Base-by-base conservation (phyloP, 192 early-diverging fungal genomes). In the Piromyces finnis region DNA sequence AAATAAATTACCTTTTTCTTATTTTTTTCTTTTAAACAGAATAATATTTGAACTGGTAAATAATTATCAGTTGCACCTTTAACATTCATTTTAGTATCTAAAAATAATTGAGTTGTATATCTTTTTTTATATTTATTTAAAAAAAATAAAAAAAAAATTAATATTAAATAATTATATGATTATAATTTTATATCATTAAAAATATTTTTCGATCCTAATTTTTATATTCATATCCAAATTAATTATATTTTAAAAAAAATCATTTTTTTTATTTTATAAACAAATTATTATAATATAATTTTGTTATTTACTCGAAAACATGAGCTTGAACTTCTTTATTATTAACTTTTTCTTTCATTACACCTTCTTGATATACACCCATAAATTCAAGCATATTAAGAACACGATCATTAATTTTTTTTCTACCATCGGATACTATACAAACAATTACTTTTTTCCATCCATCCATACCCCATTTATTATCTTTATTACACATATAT, bases 371-470 rank as follows among this genome's bases (percentile, higher is more conserved):
- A 36, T 59, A 27, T 5, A 29, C 29, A 27, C 79, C 79, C 79
- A 80, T 80, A 77, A 80, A 77, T 22, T 29, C 79, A 80, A 80
- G 79, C 39, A 41, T 68, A 30, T 92, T 91, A 80, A 95, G 88
- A 14, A 92, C 91, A 78, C 93, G 92, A 59, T 90, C 89, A 82
- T 95, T 87, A 83, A 95, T 90, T 84, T 95, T 95, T 79, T 85
- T 88, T 78, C 95, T 92, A 68, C 95, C 95, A 81, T 97, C 96
- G 13, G 95, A 92, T 12, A 97, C 95, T 78, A 97, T 93, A 86
- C 93, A 95, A 41, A 97, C 93, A n/a, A 95, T 92, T 5, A 94
- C 92, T 86, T 96, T 96, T 83, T 95, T 90, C 96, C 96, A 97
- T 22, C 92, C 93, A 36, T 94, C 51, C 51, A 68, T 68, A n/a